phyloP scores from a whole-genome alignment of 2,329 filamentous ascomycete species.

The Hypoxylon sp. region DNA sequence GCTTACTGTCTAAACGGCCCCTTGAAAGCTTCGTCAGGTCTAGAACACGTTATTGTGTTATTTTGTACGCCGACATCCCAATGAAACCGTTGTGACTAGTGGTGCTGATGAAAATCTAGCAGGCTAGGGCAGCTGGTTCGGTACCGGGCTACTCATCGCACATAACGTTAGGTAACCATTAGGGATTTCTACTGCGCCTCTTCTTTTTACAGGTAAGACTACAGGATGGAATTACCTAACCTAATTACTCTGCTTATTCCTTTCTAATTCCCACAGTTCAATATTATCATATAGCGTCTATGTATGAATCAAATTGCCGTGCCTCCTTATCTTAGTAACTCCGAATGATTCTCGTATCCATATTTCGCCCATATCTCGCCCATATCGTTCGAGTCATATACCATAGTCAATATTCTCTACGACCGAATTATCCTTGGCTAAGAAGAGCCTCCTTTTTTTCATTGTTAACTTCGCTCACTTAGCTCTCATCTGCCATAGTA shows the following conservation, averaged over 20 bases:
- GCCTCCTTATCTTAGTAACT: neutral
- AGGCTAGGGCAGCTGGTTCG: neutral
- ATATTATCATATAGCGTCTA: constrained; percentile 4
- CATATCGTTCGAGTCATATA: neutral
- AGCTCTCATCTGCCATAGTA: constrained; percentile 12
- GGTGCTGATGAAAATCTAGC: constrained; percentile 3
- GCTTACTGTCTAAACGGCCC: constrained; percentile 15
- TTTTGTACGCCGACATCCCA: constrained; percentile 9
- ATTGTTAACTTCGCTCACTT: neutral
- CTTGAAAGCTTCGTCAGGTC: neutral
- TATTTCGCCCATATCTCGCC: constrained; percentile 3
- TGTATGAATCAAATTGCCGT: constrained; percentile 8
- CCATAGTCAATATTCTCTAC: neutral
- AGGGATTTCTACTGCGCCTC: constrained; percentile 11
- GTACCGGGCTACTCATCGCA: constrained; percentile 12
- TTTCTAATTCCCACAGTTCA: neutral
- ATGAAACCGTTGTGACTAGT: neutral
- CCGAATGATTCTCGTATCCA: neutral
- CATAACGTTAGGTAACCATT: constrained; percentile 3
- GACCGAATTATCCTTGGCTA: neutral
- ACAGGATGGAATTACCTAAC: neutral
- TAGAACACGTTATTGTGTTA: neutral
- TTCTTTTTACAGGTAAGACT: constrained; percentile 20
- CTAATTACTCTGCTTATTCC: neutral
- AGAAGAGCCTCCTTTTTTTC: constrained; percentile 16